Evolutionary conservation across 106 monocot genomes (phyloP).

Genomic region (Phalaenopsis aphrodite): DNA sequence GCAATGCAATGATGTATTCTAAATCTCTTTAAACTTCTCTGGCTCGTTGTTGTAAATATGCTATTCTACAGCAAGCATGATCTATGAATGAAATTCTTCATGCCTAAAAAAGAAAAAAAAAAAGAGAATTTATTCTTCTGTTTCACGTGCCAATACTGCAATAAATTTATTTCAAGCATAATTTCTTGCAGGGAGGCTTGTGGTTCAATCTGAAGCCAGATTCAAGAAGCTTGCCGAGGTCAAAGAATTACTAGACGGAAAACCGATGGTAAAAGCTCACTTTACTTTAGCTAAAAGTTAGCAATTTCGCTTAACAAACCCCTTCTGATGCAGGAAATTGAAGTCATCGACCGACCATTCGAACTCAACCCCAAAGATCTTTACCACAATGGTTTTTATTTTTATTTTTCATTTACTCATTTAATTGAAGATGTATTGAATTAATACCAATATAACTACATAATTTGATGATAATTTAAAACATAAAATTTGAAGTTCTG

Average conservation of each 20-base stretch:
- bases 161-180: not conserved
- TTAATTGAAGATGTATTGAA: too few species aligned
- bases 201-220: constrained; percentile 60
- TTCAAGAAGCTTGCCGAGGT: too few species aligned
- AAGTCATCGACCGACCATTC: constrained; percentile 10
- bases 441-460: too few species aligned
- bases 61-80: too few species aligned
- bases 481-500: too few species aligned
- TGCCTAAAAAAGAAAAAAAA: too few species aligned
- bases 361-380: constrained; percentile 37
- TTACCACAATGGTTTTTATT: constrained; percentile 14
- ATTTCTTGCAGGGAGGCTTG: constrained; percentile 56
- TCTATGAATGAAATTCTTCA: too few species aligned
- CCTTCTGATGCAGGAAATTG: not conserved
- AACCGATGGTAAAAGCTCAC: constrained; percentile 29
- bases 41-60: too few species aligned
- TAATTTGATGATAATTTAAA: too few species aligned
- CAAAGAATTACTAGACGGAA: not conserved
- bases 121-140: not conserved
- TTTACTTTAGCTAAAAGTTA: not conserved
- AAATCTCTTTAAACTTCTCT: too few species aligned
- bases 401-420: not conserved
- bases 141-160: not conserved
- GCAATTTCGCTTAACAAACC: not conserved
- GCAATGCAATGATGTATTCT: too few species aligned